Conservation (phyloP, 78 protist genomes). For the Guillardia theta region DNA sequence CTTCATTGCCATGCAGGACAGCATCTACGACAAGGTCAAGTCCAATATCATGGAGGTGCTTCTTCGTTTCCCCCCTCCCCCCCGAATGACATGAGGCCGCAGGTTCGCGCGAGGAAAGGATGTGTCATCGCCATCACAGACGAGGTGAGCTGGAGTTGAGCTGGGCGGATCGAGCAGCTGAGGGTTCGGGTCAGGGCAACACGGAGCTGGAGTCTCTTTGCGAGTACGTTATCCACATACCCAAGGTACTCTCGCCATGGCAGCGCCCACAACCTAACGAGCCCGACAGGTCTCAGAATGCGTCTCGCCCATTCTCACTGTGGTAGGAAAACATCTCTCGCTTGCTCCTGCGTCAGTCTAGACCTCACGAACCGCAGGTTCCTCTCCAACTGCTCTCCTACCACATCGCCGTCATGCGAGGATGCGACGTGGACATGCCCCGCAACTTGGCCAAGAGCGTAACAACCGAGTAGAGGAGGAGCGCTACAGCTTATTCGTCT, state of each 20-base stretch:
- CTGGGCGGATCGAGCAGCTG: background rate
- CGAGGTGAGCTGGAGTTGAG: background rate
- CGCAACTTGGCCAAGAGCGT: conserved; percentile 98
- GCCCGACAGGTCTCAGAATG: background rate
- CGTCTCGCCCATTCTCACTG: background rate
- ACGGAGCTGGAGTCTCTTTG: conserved; percentile 14
- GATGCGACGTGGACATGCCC: conserved; percentile 89
- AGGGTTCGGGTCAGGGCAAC: background rate
- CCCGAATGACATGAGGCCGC: too few relatives aligned
- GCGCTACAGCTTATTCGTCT: too few relatives aligned
- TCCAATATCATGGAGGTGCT: conserved; percentile 44
- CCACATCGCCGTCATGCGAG: conserved; percentile 74
- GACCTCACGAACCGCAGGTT: background rate
- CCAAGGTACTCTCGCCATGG: background rate
- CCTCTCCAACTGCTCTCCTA: conserved; percentile 87
- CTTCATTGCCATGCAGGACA: background rate
- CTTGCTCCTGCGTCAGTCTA: conserved; percentile 42
- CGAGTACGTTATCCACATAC: conserved; percentile 41
- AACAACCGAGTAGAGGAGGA: conserved; percentile 75
- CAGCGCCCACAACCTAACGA: too few relatives aligned
- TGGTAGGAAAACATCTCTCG: too few relatives aligned
- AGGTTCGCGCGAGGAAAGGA: conserved; percentile 29
- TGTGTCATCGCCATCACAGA: conserved; percentile 51
- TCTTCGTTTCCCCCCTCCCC: too few relatives aligned
- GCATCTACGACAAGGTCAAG: conserved; percentile 44